Evolutionary conservation across 768 basidiomycete species (phyloP).

Genomic region (Lepiota brunneoincarnata): DNA sequence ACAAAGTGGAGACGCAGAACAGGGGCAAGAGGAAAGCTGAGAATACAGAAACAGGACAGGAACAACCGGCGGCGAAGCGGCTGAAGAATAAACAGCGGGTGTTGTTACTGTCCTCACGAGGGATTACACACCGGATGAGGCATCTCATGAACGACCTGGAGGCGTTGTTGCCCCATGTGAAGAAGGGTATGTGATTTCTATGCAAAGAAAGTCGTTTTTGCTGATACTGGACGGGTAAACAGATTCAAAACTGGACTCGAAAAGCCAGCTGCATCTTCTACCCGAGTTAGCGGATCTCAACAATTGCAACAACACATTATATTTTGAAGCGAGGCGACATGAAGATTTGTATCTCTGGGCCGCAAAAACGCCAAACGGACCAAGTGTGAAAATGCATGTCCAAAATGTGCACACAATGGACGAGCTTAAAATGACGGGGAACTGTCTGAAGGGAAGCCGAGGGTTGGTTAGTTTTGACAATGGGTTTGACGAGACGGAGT

Average conservation of each 20-base stretch:
- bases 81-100: conserved; percentile 95
- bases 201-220: neutral
- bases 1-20: conserved; percentile 43
- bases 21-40: conserved; percentile 68
- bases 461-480: conserved; percentile 92
- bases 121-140: conserved; percentile 93
- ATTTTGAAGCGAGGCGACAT: conserved; percentile 94
- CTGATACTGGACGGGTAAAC: conserved; percentile 3
- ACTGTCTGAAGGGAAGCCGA: conserved; percentile 93
- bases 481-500: conserved; percentile 85
- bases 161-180: conserved; percentile 86
- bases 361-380: conserved; percentile 95
- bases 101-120: conserved; percentile 87
- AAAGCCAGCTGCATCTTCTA: conserved; percentile 86
- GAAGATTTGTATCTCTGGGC: conserved; percentile 98
- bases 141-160: conserved; percentile 97
- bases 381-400: conserved; percentile 95
- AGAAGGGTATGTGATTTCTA: conserved; percentile 72
- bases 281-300: conserved; percentile 97
- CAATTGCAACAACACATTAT: conserved; percentile 96
- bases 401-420: conserved; percentile 99
- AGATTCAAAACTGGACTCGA: conserved; percentile 98
- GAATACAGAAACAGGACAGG: conserved; percentile 54
- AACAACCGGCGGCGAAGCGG: conserved; percentile 33
- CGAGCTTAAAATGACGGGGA: conserved; percentile 99